Conservation (phyloP, 1,139 yeast genomes). For the Suhomyces atakaporum region DNA sequence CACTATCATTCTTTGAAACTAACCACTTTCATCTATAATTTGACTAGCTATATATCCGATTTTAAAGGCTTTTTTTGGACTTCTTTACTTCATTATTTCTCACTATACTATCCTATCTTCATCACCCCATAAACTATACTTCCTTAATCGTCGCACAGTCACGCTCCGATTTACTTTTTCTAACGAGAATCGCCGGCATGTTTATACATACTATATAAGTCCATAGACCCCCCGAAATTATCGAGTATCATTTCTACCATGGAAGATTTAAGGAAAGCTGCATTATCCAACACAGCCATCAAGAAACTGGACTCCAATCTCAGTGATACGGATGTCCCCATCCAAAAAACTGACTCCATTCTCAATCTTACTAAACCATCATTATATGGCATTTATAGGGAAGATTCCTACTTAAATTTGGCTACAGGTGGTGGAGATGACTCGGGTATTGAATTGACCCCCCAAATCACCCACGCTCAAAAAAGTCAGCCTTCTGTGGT, state of each 20-base stretch:
- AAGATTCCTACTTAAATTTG: slow-evolving; percentile 36
- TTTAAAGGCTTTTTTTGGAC: no score
- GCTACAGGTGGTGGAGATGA: slow-evolving; percentile 19
- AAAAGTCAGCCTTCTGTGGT: slow-evolving; percentile 1
- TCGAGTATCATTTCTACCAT: slow-evolving; percentile 10
- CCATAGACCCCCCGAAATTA: neutral
- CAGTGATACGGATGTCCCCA: slow-evolving; percentile 17
- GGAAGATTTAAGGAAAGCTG: slow-evolving; percentile 25
- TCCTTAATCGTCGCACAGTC: neutral
- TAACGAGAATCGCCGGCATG: neutral
- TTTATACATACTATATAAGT: neutral
- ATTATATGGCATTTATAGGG: slow-evolving; percentile 50
- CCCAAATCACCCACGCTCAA: neutral
- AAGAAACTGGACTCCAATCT: slow-evolving; percentile 14
- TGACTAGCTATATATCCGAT: no score
- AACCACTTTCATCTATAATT: no score
- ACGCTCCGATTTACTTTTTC: neutral
- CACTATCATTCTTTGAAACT: no score
- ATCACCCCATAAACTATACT: neutral
- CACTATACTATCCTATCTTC: no score
- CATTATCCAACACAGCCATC: slow-evolving; percentile 22
- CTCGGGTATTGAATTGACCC: slow-evolving; percentile 6
- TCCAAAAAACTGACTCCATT: slow-evolving; percentile 47
- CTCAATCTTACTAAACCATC: slow-evolving; percentile 52
- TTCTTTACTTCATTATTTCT: no score